A percentile compares a stretch with the other conserved stretches of the same genome.
These are phyloP conservation scores for Podaxis mareebaensis DNA, from an alignment of 768 basidiomycete species.

Conservation along the genomic window DNA sequence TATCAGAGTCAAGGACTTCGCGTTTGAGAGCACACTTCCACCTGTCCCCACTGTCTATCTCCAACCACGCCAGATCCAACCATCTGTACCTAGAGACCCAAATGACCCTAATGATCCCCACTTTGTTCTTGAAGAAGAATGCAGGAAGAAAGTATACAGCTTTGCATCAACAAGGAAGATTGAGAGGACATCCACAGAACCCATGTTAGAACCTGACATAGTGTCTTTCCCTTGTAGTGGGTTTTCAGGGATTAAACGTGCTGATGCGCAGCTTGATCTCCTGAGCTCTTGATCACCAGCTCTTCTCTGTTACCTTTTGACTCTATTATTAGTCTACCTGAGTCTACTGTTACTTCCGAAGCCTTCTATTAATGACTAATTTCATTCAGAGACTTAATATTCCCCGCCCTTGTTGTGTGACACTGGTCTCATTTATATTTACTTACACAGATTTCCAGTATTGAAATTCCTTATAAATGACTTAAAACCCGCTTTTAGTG, in stretches of 20 bases:
- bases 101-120: slow-evolving; percentile 15
- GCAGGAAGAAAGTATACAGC: slow-evolving; percentile 16
- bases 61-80: slow-evolving; percentile 51
- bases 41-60: slow-evolving; percentile 55
- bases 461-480: too few relatives aligned
- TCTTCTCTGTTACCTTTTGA: too few relatives aligned
- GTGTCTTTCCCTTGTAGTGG: slow-evolving; percentile 20
- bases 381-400: too few relatives aligned
- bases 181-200: slow-evolving; percentile 35
- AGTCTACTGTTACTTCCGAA: too few relatives aligned
- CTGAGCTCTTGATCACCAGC: too few relatives aligned
- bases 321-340: too few relatives aligned
- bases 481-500: too few relatives aligned
- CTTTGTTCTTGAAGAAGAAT: slow-evolving; percentile 16
- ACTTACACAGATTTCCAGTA: too few relatives aligned
- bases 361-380: too few relatives aligned
- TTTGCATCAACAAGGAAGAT: slow-evolving; percentile 24
- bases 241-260: slow-evolving; percentile 27
- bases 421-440: too few relatives aligned
- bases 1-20: slow-evolving; percentile 62
- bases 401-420: too few relatives aligned
- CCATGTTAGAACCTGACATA: slow-evolving; percentile 22
- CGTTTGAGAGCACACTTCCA: slow-evolving; percentile 66
- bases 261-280: slow-evolving; percentile 13
- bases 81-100: slow-evolving; percentile 31